Evolutionary conservation across 805 yeast genomes (phyloP).

Genomic region (Barnettozyma wickerhamii): DNA sequence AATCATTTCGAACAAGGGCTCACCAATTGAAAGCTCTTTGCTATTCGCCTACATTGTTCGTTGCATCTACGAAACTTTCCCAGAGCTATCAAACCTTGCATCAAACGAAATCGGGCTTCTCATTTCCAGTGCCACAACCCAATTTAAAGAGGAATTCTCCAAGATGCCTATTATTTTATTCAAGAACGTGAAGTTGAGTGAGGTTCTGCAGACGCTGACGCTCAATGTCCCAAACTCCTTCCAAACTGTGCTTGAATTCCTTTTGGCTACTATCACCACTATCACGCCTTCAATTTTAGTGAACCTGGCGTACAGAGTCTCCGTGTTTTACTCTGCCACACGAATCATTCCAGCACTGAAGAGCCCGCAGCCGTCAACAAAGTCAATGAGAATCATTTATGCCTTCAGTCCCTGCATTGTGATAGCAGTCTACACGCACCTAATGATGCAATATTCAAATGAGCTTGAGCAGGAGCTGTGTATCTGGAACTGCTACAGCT

Average conservation of each 20-base stretch:
- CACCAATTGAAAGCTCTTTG: slow-evolving; percentile 85
- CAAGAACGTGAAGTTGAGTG: slow-evolving; percentile 21
- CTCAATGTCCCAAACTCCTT: slow-evolving; percentile 25
- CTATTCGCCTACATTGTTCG: slow-evolving; percentile 89
- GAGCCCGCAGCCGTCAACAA: slow-evolving; percentile 25
- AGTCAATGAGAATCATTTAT: slow-evolving; percentile 54
- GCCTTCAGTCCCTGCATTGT: slow-evolving; percentile 92
- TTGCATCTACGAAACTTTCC: slow-evolving; percentile 89
- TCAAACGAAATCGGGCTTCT: slow-evolving; percentile 38
- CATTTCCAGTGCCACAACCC: slow-evolving; percentile 31
- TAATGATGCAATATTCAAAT: slow-evolving; percentile 77
- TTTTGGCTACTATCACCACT: slow-evolving; percentile 41
- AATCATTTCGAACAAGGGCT: slow-evolving; percentile 75
- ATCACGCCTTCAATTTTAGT: slow-evolving; percentile 80
- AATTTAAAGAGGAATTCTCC: slow-evolving; percentile 29
- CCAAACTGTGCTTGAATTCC: slow-evolving; percentile 35
- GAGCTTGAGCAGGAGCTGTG: slow-evolving; percentile 60
- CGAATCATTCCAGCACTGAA: slow-evolving; percentile 83
- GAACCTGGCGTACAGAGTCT: slow-evolving; percentile 78
- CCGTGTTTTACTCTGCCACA: slow-evolving; percentile 88
- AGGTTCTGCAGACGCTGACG: slow-evolving; percentile 17
- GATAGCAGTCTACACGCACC: slow-evolving; percentile 91
- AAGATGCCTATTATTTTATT: slow-evolving; percentile 26
- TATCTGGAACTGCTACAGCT: slow-evolving; percentile 52
- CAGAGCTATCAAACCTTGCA: slow-evolving; percentile 66